Evolutionary conservation across 306 rosid genomes (phyloP), one percentile per base, ranked within the genome.

Genomic region (Rosa lucieae): DNA sequence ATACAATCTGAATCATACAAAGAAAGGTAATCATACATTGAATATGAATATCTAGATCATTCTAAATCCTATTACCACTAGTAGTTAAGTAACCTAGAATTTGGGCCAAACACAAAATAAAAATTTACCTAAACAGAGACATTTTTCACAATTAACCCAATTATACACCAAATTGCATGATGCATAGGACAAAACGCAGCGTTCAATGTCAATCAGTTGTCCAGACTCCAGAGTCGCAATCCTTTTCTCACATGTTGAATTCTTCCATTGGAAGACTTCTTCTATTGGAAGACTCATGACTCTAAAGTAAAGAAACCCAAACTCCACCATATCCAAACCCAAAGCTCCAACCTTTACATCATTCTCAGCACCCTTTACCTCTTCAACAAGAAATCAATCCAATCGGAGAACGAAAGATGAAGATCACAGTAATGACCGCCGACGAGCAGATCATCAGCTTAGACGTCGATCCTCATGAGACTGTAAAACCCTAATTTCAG

Each of bases 401-500:
- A 67, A 32, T 61, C 75, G 6, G 61, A 53, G 79, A 56, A 13
- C 17, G 5, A 42, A 42, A 85, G 87, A 93, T 94, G 98, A 94
- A 86, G 86, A 91, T 94, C 91, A 94, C 97, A 72, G 95, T 94
- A 61, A 94, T 94, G 97, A 89, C 97, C 35, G 85, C 93, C 37
- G 97, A 87, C 66, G 97, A 94, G 70, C 97, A 92, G 84, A 88
- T 92, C 76, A 79, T 94, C 82, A 51, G 83, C 9, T 78, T 94
- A 67, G 99, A 92, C 75, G 97, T 94, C 59, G 99, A 94, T 89
- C 88, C 97, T 67, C 85, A 94, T 35, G 99, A 94, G 89, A 87
- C 99, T 81, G 99, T 94, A 89, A 80, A 55, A 40, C 82, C 82
- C 84, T 52, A 76, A 66, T 70, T 21, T 26, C 40, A 10, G 9